A percentile compares a stretch with the other conserved stretches of the same genome.
These are phyloP conservation scores for Apiotrichum porosum DNA, from an alignment of 1,284 basidiomycete species.

Conservation along the genomic window DNA sequence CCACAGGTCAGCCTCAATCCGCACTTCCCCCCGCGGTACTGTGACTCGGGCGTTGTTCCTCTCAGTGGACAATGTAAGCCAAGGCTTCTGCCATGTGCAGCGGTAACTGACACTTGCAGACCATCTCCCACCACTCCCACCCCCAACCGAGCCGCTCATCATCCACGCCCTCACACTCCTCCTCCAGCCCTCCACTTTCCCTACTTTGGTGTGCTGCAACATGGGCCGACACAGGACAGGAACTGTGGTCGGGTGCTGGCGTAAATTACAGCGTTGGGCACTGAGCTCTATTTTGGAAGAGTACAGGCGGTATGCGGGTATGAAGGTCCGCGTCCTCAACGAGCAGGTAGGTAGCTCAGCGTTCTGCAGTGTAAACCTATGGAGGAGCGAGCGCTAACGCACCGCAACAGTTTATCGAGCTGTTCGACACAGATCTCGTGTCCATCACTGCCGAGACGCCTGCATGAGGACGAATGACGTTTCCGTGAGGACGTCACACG, in stretches of 20 bases:
- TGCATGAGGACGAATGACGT: not conserved
- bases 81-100: not conserved
- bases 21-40: conserved; percentile 45
- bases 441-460: conserved; percentile 29
- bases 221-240: conserved; percentile 54
- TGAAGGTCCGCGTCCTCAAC: conserved; percentile 53
- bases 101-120: conserved; percentile 19
- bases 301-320: conserved; percentile 53
- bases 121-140: conserved; percentile 45
- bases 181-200: conserved; percentile 51
- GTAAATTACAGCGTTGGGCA: conserved; percentile 52
- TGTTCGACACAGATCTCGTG: conserved; percentile 54
- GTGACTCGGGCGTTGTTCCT: conserved; percentile 45
- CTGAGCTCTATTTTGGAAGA: conserved; percentile 53
- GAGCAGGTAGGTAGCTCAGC: conserved; percentile 48
- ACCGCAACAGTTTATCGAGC: conserved; percentile 52
- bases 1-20: conserved; percentile 42
- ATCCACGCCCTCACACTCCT: conserved; percentile 53
- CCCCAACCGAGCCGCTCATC: conserved; percentile 52
- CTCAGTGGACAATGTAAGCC: conserved; percentile 39
- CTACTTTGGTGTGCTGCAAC: conserved; percentile 54
- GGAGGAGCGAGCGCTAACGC: too few species aligned
- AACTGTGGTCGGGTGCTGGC: conserved; percentile 53
- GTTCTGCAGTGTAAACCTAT: not conserved
- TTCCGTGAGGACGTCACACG: too few species aligned